phyloP scores from a whole-genome alignment of 257 asterid genomes.

The Ilex aquifolium region DNA sequence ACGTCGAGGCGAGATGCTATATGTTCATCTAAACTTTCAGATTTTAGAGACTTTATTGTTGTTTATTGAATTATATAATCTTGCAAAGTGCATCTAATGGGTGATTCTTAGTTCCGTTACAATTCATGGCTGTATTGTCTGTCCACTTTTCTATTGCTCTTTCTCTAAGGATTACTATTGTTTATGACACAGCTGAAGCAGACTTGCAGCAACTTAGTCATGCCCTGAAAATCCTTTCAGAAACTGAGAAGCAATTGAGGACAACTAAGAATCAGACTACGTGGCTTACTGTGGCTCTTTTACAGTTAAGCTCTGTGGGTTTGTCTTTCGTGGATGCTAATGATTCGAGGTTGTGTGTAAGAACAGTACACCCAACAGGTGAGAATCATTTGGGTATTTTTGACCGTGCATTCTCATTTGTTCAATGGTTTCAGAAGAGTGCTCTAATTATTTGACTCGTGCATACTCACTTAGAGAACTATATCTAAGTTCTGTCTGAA shows the following conservation, averaged over 20 bases:
- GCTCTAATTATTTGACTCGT: no score
- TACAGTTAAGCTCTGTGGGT: constrained; percentile 61
- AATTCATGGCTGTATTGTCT: neutral
- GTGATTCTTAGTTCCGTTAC: neutral
- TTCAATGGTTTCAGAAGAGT: neutral
- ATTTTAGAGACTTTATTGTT: neutral
- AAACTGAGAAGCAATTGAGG: constrained; percentile 81
- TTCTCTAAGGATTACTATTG: constrained; percentile 5
- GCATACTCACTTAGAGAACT: neutral
- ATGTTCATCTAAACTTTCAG: neutral
- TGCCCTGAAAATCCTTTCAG: constrained; percentile 74
- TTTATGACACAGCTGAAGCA: constrained; percentile 51
- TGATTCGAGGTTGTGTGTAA: constrained; percentile 39
- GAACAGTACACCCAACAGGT: constrained; percentile 52
- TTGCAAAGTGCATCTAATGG: neutral
- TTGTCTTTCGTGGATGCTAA: constrained; percentile 26
- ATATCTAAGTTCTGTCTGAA: neutral
- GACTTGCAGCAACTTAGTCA: constrained; percentile 67
- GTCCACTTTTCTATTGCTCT: neutral
- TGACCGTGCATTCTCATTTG: neutral
- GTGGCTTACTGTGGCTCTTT: constrained; percentile 76
- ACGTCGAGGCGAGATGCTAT: neutral
- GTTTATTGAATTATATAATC: neutral
- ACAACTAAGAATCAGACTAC: constrained; percentile 69
- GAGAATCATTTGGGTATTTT: constrained; percentile 6